Percentiles rank a stretch among this genome's conserved stretches.
Conservation (phyloP, 208 protist genomes). For the Trypanosoma conorhini region DNA sequence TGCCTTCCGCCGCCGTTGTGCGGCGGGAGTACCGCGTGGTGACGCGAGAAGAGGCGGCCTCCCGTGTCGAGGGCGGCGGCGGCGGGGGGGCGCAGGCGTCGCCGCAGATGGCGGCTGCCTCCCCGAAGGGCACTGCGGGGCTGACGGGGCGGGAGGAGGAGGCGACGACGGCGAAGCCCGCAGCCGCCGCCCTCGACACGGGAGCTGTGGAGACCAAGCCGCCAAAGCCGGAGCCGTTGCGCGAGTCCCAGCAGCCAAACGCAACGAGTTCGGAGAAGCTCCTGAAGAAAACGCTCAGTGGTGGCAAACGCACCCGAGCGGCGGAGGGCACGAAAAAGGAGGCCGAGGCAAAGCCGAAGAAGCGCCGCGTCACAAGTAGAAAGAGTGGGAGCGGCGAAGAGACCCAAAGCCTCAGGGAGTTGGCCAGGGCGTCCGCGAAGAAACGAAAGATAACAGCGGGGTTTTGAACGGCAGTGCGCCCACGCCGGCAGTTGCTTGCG, state of each 20-base stretch:
- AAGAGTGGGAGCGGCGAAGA: slow-evolving; percentile 33
- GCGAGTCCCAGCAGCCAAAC: neutral
- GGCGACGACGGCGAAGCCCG: neutral
- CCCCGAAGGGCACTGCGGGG: neutral
- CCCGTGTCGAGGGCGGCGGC: neutral
- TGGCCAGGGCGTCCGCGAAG: slow-evolving; percentile 64
- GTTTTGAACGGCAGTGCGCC: neutral
- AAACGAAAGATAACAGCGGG: slow-evolving; percentile 13
- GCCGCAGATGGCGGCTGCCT: neutral
- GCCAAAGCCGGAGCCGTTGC: neutral
- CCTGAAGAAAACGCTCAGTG: slow-evolving; percentile 40
- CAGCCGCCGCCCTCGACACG: neutral
- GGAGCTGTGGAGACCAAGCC: neutral
- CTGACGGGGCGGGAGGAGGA: neutral
- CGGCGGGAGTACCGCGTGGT: slow-evolving; percentile 32
- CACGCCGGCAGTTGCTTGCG: neutral
- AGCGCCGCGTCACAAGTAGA: slow-evolving; percentile 12
- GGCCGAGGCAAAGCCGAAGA: slow-evolving; percentile 21
- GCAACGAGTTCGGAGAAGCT: slow-evolving; percentile 34
- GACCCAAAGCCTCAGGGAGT: slow-evolving; percentile 63
- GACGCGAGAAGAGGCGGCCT: slow-evolving; percentile 19
- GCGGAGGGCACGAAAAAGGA: neutral
- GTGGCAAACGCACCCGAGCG: slow-evolving; percentile 16
- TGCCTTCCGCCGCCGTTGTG: neutral
- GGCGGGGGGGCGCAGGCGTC: neutral